phyloP scores from a whole-genome alignment of 2,329 filamentous ascomycete genomes.

The Neocatenulostroma microsporum region DNA sequence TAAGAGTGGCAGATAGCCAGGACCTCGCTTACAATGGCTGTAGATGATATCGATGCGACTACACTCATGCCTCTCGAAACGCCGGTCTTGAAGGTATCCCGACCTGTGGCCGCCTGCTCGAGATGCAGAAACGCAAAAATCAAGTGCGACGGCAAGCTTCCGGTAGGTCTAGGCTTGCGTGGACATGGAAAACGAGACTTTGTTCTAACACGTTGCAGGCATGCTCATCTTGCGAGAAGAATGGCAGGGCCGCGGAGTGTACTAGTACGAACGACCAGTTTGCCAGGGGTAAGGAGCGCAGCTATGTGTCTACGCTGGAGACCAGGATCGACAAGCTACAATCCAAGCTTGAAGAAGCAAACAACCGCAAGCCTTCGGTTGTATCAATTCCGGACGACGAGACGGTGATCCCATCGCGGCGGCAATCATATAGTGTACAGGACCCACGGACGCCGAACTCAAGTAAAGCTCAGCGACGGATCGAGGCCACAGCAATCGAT shows the following conservation, averaged over 20 bases:
- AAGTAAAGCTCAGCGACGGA: constrained; percentile 40
- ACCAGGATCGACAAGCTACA: constrained; percentile 82
- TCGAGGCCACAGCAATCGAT: constrained; percentile 80
- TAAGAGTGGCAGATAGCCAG: neutral
- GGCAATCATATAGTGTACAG: constrained; percentile 30
- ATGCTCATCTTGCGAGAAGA: constrained; percentile 90
- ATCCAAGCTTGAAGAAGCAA: constrained; percentile 58
- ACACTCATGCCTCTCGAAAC: constrained; percentile 43
- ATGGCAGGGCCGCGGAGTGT: constrained; percentile 76
- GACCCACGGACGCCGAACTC: constrained; percentile 26
- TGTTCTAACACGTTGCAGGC: constrained; percentile 37
- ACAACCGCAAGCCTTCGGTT: constrained; percentile 64
- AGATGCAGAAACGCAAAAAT: constrained; percentile 87
- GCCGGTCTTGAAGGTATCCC: constrained; percentile 62
- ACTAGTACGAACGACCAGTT: constrained; percentile 95
- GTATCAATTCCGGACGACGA: constrained; percentile 58
- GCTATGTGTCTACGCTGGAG: constrained; percentile 94
- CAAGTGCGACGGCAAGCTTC: constrained; percentile 95
- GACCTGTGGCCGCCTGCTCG: constrained; percentile 71
- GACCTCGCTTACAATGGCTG: constrained; percentile 13
- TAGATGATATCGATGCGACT: constrained; percentile 21
- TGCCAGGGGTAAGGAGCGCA: constrained; percentile 87
- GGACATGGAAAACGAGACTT: neutral
- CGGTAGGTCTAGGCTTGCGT: constrained; percentile 31
- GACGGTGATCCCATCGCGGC: constrained; percentile 39